Percentiles rank a stretch among this genome's conserved stretches.
These are phyloP conservation scores for Podospora pseudoanserina DNA, from an alignment of 495 filamentous ascomycete genomes.

Conservation along the genomic window DNA sequence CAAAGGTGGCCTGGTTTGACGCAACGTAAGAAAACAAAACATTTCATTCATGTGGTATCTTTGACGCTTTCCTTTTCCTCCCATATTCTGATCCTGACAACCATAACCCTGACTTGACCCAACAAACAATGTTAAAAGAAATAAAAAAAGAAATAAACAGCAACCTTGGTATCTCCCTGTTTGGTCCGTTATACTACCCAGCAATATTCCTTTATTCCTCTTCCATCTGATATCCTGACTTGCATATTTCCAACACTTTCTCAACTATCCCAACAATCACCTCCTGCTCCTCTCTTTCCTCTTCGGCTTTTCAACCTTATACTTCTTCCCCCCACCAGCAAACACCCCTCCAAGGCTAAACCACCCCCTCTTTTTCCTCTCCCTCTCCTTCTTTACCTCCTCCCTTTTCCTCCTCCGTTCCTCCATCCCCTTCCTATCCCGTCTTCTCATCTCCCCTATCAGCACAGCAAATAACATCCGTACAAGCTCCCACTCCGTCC, in stretches of 20 bases:
- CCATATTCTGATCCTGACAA: not conserved
- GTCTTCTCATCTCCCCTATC: constrained; percentile 43
- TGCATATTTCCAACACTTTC: not conserved
- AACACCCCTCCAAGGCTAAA: not conserved
- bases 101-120: not conserved
- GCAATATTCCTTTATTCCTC: not conserved
- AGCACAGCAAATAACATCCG: constrained; percentile 51
- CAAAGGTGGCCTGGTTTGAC: not conserved
- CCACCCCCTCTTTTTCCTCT: not conserved
- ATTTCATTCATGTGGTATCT: not conserved
- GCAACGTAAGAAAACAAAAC: not conserved
- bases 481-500: constrained; percentile 44
- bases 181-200: not conserved
- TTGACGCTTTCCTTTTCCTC: not conserved
- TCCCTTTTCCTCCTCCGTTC: constrained; percentile 10
- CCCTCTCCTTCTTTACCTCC: not conserved
- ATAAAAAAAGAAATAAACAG: constrained; percentile 1
- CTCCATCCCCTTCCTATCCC: constrained; percentile 19
- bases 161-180: constrained; percentile 5
- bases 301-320: not conserved
- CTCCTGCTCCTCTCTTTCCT: not conserved
- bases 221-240: not conserved
- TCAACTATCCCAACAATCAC: not conserved
- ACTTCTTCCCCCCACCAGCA: not conserved
- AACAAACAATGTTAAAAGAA: not conserved